phyloP scores from a whole-genome alignment of 1,284 basidiomycete genomes.

The Irpex sp. region DNA sequence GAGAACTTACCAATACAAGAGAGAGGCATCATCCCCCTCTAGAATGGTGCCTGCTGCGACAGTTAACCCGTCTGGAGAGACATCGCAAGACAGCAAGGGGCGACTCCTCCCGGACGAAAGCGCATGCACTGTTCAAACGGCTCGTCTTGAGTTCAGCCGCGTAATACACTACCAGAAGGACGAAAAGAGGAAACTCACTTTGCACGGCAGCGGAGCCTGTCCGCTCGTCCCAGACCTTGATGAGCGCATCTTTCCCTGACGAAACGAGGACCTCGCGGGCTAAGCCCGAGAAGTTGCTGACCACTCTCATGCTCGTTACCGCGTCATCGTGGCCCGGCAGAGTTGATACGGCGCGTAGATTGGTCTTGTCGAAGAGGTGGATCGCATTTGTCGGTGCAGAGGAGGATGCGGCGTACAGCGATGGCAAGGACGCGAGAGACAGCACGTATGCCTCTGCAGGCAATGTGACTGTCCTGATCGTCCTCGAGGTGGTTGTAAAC shows the following conservation, averaged over 20 bases:
- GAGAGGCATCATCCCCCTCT: conserved; percentile 63
- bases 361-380: conserved; percentile 57
- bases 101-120: conserved; percentile 40
- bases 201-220: conserved; percentile 47
- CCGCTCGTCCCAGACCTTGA: conserved; percentile 71
- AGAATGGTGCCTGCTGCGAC: conserved; percentile 72
- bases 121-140: conserved; percentile 32
- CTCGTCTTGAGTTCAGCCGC: conserved; percentile 44
- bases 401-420: conserved; percentile 53
- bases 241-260: conserved; percentile 59
- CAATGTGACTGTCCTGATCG: conserved; percentile 34
- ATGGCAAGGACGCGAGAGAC: conserved; percentile 42
- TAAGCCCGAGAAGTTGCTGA: conserved; percentile 30
- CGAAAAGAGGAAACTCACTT: conserved; percentile 43
- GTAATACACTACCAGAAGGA: conserved; percentile 13
- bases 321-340: conserved; percentile 52
- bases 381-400: conserved; percentile 57
- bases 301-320: conserved; percentile 47
- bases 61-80: conserved; percentile 59
- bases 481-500: conserved; percentile 23
- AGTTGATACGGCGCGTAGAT: conserved; percentile 41
- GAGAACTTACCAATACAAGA: conserved; percentile 63
- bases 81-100: conserved; percentile 62
- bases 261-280: conserved; percentile 43
- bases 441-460: conserved; percentile 54